Base-by-base conservation (phyloP, 768 basidiomycete genomes). In the Sarcomyxa edulis region DNA sequence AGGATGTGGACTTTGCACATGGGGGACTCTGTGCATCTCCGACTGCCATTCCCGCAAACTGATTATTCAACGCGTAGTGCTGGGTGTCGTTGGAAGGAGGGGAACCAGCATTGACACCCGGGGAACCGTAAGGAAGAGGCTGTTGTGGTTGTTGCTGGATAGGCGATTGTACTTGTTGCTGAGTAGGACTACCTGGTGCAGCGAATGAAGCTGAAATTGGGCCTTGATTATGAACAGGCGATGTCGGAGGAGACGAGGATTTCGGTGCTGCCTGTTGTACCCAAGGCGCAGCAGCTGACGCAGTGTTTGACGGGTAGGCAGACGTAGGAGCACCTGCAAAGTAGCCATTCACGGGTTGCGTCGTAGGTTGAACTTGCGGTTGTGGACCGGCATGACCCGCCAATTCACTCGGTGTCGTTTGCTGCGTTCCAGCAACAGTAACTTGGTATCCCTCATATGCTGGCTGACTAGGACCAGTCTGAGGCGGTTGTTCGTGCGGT, bases 41-140 rank as follows among this genome's bases (percentile, higher is more conserved):
- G 36, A 58, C 54, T 36, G 42, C 51, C 53, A 56, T 52, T 32
- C 48, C 48, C 34, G 56, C 48, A 50, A 60, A 56, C 52, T 58
- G 58, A 27, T 44, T 48, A 9, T 39, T 35, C 38, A 55, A 35
- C 44, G 47, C 42, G 37, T 42, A 42, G 30, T 50, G 48, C 39
- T 32, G 36, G 20, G 26, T 40, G 22, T 22, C 19, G n/a, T n/a
- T n/a, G n/a, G n/a, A n/a, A n/a, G n/a, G n/a, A n/a, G n/a, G n/a
- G n/a, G n/a, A n/a, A n/a, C n/a, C n/a, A n/a, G n/a, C n/a, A n/a
- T n/a, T n/a, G n/a, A n/a, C n/a, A n/a, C n/a, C n/a, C n/a, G n/a
- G n/a, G n/a, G n/a, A n/a, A n/a, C n/a, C n/a, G n/a, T n/a, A n/a
- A n/a, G n/a, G n/a, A n/a, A n/a, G n/a, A n/a, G n/a, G n/a, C n/a